phyloP scores from a whole-genome alignment of 805 yeast genomes.

The Soucietia sequanensis region DNA sequence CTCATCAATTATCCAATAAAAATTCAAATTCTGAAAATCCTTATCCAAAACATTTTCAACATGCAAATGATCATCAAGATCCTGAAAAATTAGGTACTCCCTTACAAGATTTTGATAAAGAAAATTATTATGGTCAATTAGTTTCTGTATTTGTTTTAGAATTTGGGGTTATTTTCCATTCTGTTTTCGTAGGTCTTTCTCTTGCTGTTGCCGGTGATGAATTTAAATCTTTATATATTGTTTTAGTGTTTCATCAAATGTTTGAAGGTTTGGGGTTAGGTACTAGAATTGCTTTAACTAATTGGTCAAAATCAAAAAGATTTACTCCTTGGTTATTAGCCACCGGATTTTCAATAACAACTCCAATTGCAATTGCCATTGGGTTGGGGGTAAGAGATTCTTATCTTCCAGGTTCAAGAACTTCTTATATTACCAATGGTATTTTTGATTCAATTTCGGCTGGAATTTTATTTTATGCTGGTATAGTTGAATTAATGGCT shows the following conservation, averaged over 20 bases:
- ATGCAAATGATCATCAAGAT: slow-evolving; percentile 46
- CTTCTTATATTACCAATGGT: slow-evolving; percentile 65
- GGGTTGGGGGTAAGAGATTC: slow-evolving; percentile 73
- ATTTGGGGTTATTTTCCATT: slow-evolving; percentile 33
- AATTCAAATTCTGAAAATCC: slow-evolving; percentile 10
- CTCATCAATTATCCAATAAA: neutral
- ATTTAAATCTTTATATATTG: slow-evolving; percentile 26
- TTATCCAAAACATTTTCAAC: slow-evolving; percentile 43
- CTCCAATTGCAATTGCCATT: slow-evolving; percentile 75
- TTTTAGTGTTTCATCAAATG: slow-evolving; percentile 30
- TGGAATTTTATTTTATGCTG: slow-evolving; percentile 76
- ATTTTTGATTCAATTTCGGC: slow-evolving; percentile 73
- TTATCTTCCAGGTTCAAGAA: slow-evolving; percentile 58
- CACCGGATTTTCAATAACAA: slow-evolving; percentile 51
- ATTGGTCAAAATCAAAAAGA: slow-evolving; percentile 48
- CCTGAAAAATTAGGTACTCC: slow-evolving; percentile 41
- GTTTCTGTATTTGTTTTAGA: slow-evolving; percentile 43
- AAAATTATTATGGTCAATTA: slow-evolving; percentile 55
- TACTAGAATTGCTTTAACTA: slow-evolving; percentile 50
- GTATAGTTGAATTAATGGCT: slow-evolving; percentile 77
- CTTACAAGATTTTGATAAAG: slow-evolving; percentile 31
- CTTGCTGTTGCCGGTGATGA: slow-evolving; percentile 31
- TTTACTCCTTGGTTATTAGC: slow-evolving; percentile 60
- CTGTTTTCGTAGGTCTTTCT: slow-evolving; percentile 32
- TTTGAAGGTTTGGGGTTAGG: slow-evolving; percentile 35